These are phyloP conservation scores for Leptomonas pyrrhocoris DNA, from an alignment of 208 protist genomes.

Conservation along the genomic window DNA sequence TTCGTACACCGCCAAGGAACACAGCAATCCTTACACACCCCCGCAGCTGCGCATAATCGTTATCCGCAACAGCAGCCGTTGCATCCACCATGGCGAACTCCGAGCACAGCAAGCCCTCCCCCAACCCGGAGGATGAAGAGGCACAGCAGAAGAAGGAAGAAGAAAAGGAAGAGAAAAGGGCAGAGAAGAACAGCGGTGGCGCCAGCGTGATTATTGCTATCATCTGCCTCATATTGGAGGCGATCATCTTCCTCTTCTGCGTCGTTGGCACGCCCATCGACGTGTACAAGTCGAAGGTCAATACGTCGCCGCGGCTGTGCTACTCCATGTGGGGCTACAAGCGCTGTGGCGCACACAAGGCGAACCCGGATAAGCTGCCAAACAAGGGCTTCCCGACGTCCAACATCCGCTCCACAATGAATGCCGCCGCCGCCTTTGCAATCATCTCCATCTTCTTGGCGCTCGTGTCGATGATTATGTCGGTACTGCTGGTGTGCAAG, in stretches of 20 bases:
- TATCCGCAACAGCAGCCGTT: no score
- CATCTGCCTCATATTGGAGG: constrained; percentile 19
- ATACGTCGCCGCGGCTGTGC: constrained; percentile 19
- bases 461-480: constrained; percentile 24
- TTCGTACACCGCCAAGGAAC: no score
- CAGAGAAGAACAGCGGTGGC: neutral
- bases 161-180: neutral
- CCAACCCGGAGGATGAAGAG: neutral
- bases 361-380: constrained; percentile 2
- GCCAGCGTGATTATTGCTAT: neutral
- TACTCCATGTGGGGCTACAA: constrained; percentile 48
- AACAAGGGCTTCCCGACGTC: constrained; percentile 35
- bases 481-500: constrained; percentile 27
- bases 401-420: constrained; percentile 27
- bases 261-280: constrained; percentile 45
- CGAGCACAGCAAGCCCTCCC: no score
- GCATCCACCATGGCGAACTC: neutral
- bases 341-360: constrained; percentile 26
- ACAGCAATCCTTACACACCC: no score
- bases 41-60: no score
- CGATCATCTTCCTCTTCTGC: constrained; percentile 41
- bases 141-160: neutral
- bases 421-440: constrained; percentile 37
- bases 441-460: constrained; percentile 51
- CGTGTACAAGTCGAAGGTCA: constrained; percentile 15